Base-by-base conservation (phyloP, 208 protist genomes). In the Acanthamoeba divionensis region DNA sequence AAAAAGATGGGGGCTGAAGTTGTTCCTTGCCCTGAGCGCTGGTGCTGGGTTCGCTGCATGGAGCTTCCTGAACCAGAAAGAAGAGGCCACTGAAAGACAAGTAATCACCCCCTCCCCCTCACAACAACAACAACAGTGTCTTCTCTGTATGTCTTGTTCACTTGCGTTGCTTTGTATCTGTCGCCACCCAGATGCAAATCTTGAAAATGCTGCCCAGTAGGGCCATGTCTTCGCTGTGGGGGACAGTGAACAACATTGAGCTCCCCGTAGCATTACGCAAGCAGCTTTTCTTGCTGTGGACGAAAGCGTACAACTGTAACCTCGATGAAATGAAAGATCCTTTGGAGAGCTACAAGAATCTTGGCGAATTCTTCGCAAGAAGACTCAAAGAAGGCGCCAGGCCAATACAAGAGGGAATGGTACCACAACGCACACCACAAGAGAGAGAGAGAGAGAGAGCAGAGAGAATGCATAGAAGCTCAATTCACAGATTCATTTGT, bases 301-400 rank as follows among this genome's bases (percentile, higher is more conserved):
- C 77, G 21, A 44, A 44, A 57, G 52, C 67, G 48, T 86, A 86
- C 54, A 57, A 86, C 48, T 94, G 89, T 62, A 95, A 95, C 41
- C 55, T 96, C 13, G 73, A 95, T 33, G 95, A 96, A 44, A 90
- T 92, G 50, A 87, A 80, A 3, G 50, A 90, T 48, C 92, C 91
- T 41, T 33, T 96, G 15, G 71, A 91, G 31, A 50, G 60, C 62
- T 96, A 95, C 66, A n/a, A 50, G 77, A 93, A 83, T 33, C 54
- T 96, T n/a, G 77, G 77, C 44, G 91, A 92, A 24, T 96, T 96
- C 47, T 96, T 96, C 82, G 93, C 93, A 44, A 41, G 95, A 50
- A 55, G 54, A 41, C 73, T 96, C 54, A 96, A 95, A 75, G 15
- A 41, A 24, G 90, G 55, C 24, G 65, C 80, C 45, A 92, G 95